These are phyloP conservation scores for Brassica carinata DNA, from an alignment of 345 rosid species.

Conservation along the genomic window DNA sequence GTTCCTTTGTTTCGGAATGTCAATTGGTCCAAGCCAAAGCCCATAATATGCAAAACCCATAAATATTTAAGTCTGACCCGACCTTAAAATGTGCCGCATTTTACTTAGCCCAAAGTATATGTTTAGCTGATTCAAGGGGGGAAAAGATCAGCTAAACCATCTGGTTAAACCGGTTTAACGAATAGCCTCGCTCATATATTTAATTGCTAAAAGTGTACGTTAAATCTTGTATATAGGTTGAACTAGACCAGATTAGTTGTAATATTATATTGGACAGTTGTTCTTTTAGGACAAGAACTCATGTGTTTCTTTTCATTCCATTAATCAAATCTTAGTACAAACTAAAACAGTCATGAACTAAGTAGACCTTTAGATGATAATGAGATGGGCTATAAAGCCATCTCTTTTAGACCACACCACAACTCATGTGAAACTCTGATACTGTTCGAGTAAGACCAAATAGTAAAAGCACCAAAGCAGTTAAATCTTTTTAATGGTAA, in stretches of 20 bases:
- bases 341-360: background rate
- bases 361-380: background rate
- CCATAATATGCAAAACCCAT: background rate
- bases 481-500: background rate
- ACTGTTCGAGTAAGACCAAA: background rate
- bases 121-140: background rate
- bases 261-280: background rate
- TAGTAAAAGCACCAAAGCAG: background rate
- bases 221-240: background rate
- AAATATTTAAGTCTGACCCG: background rate
- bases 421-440: background rate
- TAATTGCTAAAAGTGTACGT: background rate
- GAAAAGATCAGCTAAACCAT: background rate
- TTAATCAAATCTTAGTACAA: background rate
- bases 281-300: background rate
- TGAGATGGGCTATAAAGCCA: background rate
- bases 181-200: background rate
- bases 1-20: background rate
- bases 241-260: background rate
- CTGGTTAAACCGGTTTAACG: background rate
- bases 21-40: background rate
- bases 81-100: background rate
- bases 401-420: background rate
- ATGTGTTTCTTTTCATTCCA: background rate
- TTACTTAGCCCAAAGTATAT: background rate